Evolutionary conservation across 1,139 yeast species (phyloP).

Genomic region (Hanseniaspora gamundiae): DNA sequence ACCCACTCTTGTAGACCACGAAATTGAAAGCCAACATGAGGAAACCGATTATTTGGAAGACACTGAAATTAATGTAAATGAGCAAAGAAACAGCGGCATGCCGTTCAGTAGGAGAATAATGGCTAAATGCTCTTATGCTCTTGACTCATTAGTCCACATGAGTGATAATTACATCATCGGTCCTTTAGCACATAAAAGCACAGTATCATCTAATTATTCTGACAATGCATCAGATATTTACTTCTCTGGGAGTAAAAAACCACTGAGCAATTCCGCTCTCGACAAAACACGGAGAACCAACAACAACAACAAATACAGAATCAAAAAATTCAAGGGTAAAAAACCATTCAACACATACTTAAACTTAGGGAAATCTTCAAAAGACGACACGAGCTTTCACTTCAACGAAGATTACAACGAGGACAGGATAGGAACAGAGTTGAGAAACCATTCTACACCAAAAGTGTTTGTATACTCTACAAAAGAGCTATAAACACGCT

Average conservation of each 20-base stretch:
- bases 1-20: neutral
- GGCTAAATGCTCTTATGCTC: neutral
- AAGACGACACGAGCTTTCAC: conserved; percentile 15
- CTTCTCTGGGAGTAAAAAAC: no score
- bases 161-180: neutral
- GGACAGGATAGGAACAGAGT: neutral
- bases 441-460: conserved; percentile 16
- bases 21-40: neutral
- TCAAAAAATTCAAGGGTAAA: neutral
- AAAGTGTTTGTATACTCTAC: conserved; percentile 46
- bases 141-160: neutral
- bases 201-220: neutral
- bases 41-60: neutral
- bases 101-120: neutral
- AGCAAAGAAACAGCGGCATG: no score
- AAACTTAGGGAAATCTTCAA: conserved; percentile 2
- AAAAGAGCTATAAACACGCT: conserved; percentile 26
- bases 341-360: neutral
- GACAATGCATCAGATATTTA: conserved; percentile 3
- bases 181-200: neutral
- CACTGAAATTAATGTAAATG: no score
- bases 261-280: no score
- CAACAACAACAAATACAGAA: conserved; percentile 7
- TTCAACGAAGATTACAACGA: neutral
- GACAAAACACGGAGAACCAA: no score